phyloP scores from a whole-genome alignment of 108 stramenopile genomes.

The Stephanodiscus triporus region DNA sequence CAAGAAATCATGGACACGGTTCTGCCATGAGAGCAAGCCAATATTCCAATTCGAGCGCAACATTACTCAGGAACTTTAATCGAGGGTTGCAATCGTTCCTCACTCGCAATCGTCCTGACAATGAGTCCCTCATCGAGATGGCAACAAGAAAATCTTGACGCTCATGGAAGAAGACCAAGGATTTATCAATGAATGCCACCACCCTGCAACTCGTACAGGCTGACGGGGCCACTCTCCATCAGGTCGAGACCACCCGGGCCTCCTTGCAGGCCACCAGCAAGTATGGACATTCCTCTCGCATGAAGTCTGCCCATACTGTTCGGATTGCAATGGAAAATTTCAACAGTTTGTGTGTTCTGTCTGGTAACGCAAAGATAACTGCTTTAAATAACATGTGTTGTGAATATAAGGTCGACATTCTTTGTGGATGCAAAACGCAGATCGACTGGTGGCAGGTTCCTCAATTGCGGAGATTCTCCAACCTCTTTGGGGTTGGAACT shows the following conservation, averaged over 20 bases:
- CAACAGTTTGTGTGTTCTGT: too few relatives aligned
- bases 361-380: too few relatives aligned
- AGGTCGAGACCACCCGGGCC: background rate
- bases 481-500: background rate
- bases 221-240: background rate
- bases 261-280: background rate
- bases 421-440: background rate
- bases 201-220: background rate
- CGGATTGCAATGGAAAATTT: background rate
- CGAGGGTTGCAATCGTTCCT: too few relatives aligned
- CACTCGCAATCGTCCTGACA: too few relatives aligned
- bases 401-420: too few relatives aligned
- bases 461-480: background rate
- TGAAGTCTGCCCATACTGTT: background rate
- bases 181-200: background rate
- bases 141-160: too few relatives aligned
- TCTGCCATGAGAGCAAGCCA: too few relatives aligned
- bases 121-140: too few relatives aligned
- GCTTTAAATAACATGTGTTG: too few relatives aligned
- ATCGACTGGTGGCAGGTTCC: background rate
- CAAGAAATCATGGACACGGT: too few relatives aligned
- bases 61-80: too few relatives aligned
- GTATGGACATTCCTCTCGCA: background rate
- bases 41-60: too few relatives aligned
- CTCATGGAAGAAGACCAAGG: background rate